Evolutionary conservation across 331 rosid genomes (phyloP).

Genomic region (Pyracantha coccinea): DNA sequence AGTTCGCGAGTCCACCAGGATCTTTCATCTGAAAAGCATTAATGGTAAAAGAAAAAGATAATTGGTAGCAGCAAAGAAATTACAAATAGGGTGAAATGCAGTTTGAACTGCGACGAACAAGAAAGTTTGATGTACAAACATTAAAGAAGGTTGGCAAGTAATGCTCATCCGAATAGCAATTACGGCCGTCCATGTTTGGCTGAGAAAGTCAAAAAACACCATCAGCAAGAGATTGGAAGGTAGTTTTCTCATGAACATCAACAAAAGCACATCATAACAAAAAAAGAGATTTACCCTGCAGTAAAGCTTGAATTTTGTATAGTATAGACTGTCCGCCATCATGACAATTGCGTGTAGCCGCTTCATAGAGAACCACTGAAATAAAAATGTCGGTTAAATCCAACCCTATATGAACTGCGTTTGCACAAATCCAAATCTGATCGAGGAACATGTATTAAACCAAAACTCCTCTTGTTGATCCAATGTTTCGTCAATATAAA

Average conservation of each 20-base stretch:
- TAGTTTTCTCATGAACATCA: background rate
- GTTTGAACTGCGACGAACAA: background rate
- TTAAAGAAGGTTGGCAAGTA: constrained; percentile 67
- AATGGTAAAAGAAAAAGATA: background rate
- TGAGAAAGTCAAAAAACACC: constrained; percentile 31
- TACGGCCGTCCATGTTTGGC: constrained; percentile 79
- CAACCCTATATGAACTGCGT: constrained; percentile 5
- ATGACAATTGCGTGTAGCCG: constrained; percentile 75
- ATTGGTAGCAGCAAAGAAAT: background rate
- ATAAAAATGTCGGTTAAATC: constrained; percentile 14
- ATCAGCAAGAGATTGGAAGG: background rate
- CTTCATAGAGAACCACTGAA: constrained; percentile 94
- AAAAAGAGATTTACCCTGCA: constrained; percentile 55
- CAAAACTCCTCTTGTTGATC: background rate
- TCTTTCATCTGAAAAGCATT: constrained; percentile 52
- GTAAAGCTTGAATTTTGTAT: constrained; percentile 55
- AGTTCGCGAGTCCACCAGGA: constrained; percentile 73
- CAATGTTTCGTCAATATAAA: background rate
- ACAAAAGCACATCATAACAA: background rate
- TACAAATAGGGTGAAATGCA: background rate
- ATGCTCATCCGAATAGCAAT: constrained; percentile 86
- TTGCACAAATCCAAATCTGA: constrained; percentile 3
- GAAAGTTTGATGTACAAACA: constrained; percentile 31
- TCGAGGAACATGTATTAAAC: constrained; percentile 2
- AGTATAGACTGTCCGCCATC: constrained; percentile 79